Evolutionary conservation across 169 alveolate species (phyloP).

Genomic region (Toxoplasma gondii): DNA sequence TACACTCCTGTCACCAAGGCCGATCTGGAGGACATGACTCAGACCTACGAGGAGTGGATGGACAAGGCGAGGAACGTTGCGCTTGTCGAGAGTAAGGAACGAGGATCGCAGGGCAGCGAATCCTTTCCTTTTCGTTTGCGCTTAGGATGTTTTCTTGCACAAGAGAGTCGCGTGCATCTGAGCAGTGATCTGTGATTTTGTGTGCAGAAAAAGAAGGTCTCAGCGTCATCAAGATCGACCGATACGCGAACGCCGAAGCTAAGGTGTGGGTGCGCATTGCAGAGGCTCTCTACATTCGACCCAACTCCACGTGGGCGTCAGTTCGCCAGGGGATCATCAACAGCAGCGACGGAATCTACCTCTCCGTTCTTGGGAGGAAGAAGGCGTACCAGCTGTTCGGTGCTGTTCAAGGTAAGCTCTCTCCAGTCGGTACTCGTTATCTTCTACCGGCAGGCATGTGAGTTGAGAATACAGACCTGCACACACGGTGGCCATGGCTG

Average conservation of each 20-base stretch:
- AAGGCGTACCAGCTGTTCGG: constrained; percentile 4
- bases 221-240: neutral
- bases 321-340: neutral
- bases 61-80: neutral
- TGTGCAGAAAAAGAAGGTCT: neutral
- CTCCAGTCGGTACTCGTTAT: neutral
- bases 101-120: neutral
- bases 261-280: constrained; percentile 26
- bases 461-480: no score
- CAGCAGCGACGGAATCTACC: neutral
- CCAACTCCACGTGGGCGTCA: neutral
- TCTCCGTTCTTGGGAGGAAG: constrained; percentile 1
- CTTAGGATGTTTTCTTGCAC: no score
- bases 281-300: neutral
- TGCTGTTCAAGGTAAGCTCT: neutral
- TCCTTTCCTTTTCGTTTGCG: no score
- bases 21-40: neutral
- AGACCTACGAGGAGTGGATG: constrained; percentile 48
- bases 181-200: neutral
- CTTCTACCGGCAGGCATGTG: no score
- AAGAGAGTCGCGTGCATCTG: neutral
- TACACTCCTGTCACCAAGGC: neutral
- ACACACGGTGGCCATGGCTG: no score
- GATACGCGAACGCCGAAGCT: constrained; percentile 11
- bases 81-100: neutral